Conservation (phyloP, 495 filamentous ascomycete genomes). For the Talaromyces wortmannii region DNA sequence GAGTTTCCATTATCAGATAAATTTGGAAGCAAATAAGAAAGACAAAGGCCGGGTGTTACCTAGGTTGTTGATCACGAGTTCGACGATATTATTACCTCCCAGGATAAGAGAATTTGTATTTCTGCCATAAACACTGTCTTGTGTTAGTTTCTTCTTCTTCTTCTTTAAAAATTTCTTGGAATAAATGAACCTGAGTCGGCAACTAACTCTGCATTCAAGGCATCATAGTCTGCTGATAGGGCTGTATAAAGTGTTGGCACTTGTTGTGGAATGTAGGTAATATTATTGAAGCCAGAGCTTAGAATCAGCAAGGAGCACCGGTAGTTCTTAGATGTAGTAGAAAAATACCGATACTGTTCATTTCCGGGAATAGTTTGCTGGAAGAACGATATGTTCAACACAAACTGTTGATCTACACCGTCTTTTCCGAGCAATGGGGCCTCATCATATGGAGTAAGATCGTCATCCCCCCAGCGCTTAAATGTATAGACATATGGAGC, state of each 20-base stretch:
- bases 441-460: conserved; percentile 38
- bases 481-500: conserved; percentile 37
- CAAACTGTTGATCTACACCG: conserved; percentile 17
- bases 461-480: conserved; percentile 40
- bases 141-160: conserved; percentile 34
- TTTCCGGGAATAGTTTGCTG: conserved; percentile 21
- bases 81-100: conserved; percentile 57
- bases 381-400: conserved; percentile 41
- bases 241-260: conserved; percentile 76
- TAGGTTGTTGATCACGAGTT: conserved; percentile 73
- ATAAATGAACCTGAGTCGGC: neutral
- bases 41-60: neutral
- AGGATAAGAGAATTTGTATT: conserved; percentile 66
- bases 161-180: conserved; percentile 4
- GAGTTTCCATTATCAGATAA: neutral
- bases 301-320: neutral
- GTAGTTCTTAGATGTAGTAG: neutral
- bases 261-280: conserved; percentile 65
- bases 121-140: conserved; percentile 63
- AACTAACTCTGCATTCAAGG: neutral
- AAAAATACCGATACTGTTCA: neutral
- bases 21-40: neutral
- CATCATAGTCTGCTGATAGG: conserved; percentile 47
- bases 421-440: conserved; percentile 27
- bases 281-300: conserved; percentile 69